Evolutionary conservation across 2,329 filamentous ascomycete genomes (phyloP).

Genomic region (Calonectria pseudoreteaudii): DNA sequence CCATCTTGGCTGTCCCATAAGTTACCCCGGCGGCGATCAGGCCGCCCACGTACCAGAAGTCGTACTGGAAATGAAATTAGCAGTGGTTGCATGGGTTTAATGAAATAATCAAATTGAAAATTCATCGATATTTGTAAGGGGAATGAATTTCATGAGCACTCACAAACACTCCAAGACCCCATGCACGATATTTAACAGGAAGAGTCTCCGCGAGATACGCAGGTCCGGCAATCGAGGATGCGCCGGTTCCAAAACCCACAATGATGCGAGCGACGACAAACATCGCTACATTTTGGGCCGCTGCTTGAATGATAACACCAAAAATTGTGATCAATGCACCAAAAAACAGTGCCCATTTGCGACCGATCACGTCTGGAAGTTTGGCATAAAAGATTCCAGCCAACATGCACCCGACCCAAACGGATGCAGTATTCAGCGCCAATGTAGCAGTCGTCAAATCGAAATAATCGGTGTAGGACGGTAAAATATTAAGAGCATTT

Average conservation of each 20-base stretch:
- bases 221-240: slow-evolving; percentile 56
- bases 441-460: slow-evolving; percentile 60
- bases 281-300: slow-evolving; percentile 64
- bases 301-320: slow-evolving; percentile 59
- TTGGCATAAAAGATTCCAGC: slow-evolving; percentile 10
- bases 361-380: slow-evolving; percentile 15
- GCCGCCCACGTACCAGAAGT: slow-evolving; percentile 47
- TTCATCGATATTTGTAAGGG: too few species aligned
- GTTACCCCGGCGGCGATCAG: slow-evolving; percentile 61
- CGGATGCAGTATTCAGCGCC: slow-evolving; percentile 63
- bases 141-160: not conserved
- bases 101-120: too few species aligned
- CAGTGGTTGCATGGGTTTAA: not conserved
- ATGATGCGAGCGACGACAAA: slow-evolving; percentile 61
- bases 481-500: slow-evolving; percentile 66
- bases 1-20: slow-evolving; percentile 48
- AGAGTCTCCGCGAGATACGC: slow-evolving; percentile 64
- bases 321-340: slow-evolving; percentile 50
- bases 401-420: slow-evolving; percentile 15
- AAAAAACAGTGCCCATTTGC: slow-evolving; percentile 6
- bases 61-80: not conserved
- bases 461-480: slow-evolving; percentile 66
- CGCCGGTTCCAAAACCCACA: slow-evolving; percentile 58
- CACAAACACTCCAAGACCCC: slow-evolving; percentile 35
- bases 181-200: slow-evolving; percentile 42